Conservation (phyloP, 495 filamentous ascomycete species). For the Apiosordaria backusii region DNA sequence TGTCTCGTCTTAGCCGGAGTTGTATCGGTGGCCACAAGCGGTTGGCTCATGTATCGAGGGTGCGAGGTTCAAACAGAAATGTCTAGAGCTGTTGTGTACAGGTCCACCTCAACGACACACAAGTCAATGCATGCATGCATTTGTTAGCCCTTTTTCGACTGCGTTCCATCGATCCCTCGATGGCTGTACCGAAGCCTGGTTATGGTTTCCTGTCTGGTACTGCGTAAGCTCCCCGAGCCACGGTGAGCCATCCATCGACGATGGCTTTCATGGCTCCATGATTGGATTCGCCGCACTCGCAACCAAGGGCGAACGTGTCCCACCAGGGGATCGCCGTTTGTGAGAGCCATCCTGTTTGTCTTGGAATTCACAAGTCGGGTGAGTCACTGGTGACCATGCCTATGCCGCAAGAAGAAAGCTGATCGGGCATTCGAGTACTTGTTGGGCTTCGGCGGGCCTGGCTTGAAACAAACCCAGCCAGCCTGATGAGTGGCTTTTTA, state of each 20-base stretch:
- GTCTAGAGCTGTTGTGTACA: not conserved
- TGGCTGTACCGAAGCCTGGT: not conserved
- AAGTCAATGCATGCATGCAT: not conserved
- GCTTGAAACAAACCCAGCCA: not conserved
- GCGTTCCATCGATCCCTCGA: not conserved
- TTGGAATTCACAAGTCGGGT: no score
- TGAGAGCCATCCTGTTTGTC: not conserved
- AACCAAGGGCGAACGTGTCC: not conserved
- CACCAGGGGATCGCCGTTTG: not conserved
- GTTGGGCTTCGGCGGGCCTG: not conserved
- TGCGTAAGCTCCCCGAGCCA: not conserved
- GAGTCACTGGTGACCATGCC: not conserved
- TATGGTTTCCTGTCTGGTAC: not conserved
- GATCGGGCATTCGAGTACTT: no score
- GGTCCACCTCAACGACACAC: no score
- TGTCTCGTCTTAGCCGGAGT: not conserved
- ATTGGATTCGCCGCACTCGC: not conserved
- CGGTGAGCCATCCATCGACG: not conserved
- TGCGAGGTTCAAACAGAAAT: not conserved
- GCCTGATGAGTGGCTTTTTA: not conserved
- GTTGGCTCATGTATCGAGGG: not conserved
- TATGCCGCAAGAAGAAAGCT: not conserved
- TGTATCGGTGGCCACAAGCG: not conserved
- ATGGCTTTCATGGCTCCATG: not conserved
- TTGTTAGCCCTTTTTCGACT: not conserved